Base-by-base conservation (phyloP, 1,139 yeast genomes). In the Ashbya aceris region DNA sequence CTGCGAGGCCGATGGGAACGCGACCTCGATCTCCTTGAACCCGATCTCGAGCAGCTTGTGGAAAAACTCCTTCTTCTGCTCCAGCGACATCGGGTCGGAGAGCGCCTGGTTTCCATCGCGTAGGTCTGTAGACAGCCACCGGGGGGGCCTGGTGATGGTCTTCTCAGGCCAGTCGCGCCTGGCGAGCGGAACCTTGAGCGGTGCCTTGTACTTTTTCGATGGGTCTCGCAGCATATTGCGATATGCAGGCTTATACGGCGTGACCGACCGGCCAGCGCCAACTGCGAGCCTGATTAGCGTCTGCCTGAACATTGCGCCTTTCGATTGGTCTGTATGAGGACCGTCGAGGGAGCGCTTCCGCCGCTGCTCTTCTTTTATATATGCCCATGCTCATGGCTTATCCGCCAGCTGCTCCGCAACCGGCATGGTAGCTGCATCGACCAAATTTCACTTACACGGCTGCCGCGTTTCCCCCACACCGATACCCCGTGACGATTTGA, bases 41-140 rank as follows among this genome's bases (percentile, higher is more conserved):
- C 97, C 97, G 39, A 87, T 69, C 33, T 85, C 91, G n/a, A 89
- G 69, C 45, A 91, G 71, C 63, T 87, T 85, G 51, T 79, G 75
- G 69, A 89, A 89, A 64, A 85, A 91, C 52, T 76, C 83, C 63
- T 85, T 85, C 68, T 91, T 91, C 64, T 91, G 96, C 33, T 73
- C 83, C 30, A 87, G 77, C 27, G 86, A 74, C 97, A 91, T 91
- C 41, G 97, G 97, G 65, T 91, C 97, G 7, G 97, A 97, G 52
- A 91, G 73, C 8, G 96, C 83, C 68, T 91, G 97, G 69, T 91
- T 91, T 44, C 98, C 98, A 62, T 91, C 98, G 64, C 97, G 76
- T 55, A 91, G 74, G 62, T 91, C 97, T 2, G 97, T 91, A 7
- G 96, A 83, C 42, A 91, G 74, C 97, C 97, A 91, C 62, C 97